Conservation (phyloP, 2,329 filamentous ascomycete genomes). For the Exophiala oligosperma region DNA sequence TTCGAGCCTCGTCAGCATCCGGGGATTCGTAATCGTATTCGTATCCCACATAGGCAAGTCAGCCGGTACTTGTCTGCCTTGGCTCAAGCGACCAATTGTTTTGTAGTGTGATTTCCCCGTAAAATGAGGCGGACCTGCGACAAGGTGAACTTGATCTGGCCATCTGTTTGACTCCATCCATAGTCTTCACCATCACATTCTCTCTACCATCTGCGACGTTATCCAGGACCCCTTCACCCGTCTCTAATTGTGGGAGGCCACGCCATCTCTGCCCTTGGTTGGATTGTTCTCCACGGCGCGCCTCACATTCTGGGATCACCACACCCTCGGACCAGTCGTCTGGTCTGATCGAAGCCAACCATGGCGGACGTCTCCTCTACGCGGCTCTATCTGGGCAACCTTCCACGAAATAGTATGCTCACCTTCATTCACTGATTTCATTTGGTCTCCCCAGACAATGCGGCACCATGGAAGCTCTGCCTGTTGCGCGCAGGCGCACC, state of each 20-base stretch:
- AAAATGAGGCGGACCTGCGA: slow-evolving; percentile 3
- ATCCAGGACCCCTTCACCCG: background rate
- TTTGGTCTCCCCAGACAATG: slow-evolving; percentile 24
- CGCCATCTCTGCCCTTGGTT: background rate
- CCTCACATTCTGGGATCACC: background rate
- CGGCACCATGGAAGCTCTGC: slow-evolving; percentile 21
- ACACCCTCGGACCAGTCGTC: background rate
- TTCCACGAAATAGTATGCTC: slow-evolving; percentile 87
- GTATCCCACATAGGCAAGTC: too few species aligned
- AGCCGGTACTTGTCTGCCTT: too few species aligned
- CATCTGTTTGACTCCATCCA: background rate
- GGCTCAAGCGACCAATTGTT: too few species aligned
- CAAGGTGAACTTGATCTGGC: background rate
- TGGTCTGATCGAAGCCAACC: slow-evolving; percentile 34
- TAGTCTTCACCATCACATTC: background rate
- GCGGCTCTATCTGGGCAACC: slow-evolving; percentile 94
- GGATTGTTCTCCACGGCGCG: background rate
- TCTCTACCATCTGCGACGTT: background rate
- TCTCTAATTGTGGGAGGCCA: background rate
- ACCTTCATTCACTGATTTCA: slow-evolving; percentile 13
- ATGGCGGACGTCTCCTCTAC: slow-evolving; percentile 92
- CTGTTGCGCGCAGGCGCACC: slow-evolving; percentile 15
- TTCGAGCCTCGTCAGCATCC: background rate
- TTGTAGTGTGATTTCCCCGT: too few species aligned
- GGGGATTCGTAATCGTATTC: too few species aligned